phyloP scores from a whole-genome alignment of 148 eudicot species.

The Cornus kousa region DNA sequence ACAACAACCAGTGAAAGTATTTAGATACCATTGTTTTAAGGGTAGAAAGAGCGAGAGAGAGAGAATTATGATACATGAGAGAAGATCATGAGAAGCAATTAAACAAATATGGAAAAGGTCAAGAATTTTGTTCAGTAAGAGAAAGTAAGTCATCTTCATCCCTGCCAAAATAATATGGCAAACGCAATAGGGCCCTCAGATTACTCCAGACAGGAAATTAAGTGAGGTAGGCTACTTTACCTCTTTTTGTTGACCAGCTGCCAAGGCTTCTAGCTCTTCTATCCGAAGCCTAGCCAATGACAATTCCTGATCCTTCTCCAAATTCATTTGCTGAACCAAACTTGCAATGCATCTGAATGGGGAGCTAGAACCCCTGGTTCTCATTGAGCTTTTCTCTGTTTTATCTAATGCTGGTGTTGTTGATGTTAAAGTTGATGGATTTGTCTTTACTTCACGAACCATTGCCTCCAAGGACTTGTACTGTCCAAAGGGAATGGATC shows the following conservation, averaged over 20 bases:
- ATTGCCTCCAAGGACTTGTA: slow-evolving; percentile 61
- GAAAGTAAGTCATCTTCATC: background rate
- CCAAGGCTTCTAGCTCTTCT: slow-evolving; percentile 55
- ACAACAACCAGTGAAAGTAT: background rate
- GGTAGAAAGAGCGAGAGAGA: too few species aligned
- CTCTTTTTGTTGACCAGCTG: slow-evolving; percentile 58
- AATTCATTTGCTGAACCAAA: slow-evolving; percentile 69
- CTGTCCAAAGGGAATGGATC: slow-evolving; percentile 27
- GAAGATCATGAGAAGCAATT: background rate
- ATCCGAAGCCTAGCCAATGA: slow-evolving; percentile 45
- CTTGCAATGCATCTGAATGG: slow-evolving; percentile 67
- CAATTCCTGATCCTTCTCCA: slow-evolving; percentile 62
- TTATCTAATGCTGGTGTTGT: slow-evolving; percentile 26
- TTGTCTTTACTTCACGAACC: slow-evolving; percentile 40
- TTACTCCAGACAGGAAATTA: background rate
- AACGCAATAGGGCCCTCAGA: background rate
- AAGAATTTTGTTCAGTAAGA: background rate
- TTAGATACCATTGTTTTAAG: background rate
- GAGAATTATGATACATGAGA: too few species aligned
- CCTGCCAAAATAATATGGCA: background rate
- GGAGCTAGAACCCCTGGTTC: slow-evolving; percentile 66
- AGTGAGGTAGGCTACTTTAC: slow-evolving; percentile 20
- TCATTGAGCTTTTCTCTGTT: slow-evolving; percentile 38
- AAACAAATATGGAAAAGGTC: background rate
- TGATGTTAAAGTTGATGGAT: slow-evolving; percentile 32